These are phyloP conservation scores for Aspergillus sergii DNA, from an alignment of 2,329 filamentous ascomycete genomes.

Conservation along the genomic window DNA sequence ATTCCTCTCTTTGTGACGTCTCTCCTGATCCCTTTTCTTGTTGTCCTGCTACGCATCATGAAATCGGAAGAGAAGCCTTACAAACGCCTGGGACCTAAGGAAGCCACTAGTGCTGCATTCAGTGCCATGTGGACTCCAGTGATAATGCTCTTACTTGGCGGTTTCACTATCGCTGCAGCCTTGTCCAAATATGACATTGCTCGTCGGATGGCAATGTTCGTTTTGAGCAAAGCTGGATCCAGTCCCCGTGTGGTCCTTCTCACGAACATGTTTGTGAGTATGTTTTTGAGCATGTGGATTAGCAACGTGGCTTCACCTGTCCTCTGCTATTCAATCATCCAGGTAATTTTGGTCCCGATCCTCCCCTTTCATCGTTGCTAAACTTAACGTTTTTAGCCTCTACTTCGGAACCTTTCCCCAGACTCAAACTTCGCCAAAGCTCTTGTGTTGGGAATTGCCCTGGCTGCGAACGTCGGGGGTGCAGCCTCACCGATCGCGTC, in stretches of 20 bases:
- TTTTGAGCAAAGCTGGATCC: slow-evolving; percentile 94
- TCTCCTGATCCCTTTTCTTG: slow-evolving; percentile 88
- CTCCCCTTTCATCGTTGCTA: neutral
- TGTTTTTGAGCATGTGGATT: slow-evolving; percentile 98
- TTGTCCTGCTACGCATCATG: slow-evolving; percentile 82
- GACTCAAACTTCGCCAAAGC: slow-evolving; percentile 95
- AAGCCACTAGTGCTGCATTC: slow-evolving; percentile 82
- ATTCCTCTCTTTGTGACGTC: slow-evolving; percentile 98
- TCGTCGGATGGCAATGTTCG: slow-evolving; percentile 93
- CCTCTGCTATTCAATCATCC: slow-evolving; percentile 95
- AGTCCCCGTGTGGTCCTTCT: slow-evolving; percentile 84
- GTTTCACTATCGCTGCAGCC: slow-evolving; percentile 93
- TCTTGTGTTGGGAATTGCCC: slow-evolving; percentile 89
- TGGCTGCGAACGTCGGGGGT: slow-evolving; percentile 93
- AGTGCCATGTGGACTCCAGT: slow-evolving; percentile 98
- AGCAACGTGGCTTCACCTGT: slow-evolving; percentile 97
- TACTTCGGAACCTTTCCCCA: slow-evolving; percentile 86
- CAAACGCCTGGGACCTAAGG: slow-evolving; percentile 73
- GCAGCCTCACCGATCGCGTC: slow-evolving; percentile 97
- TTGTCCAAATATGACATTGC: slow-evolving; percentile 97
- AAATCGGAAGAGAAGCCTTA: slow-evolving; percentile 73
- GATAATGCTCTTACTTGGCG: slow-evolving; percentile 95
- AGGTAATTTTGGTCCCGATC: slow-evolving; percentile 54
- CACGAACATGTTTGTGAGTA: slow-evolving; percentile 98
- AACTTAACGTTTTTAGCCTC: slow-evolving; percentile 62